phyloP scores from a whole-genome alignment of 192 early-diverging fungal genomes.

The Linnemannia elongata region DNA sequence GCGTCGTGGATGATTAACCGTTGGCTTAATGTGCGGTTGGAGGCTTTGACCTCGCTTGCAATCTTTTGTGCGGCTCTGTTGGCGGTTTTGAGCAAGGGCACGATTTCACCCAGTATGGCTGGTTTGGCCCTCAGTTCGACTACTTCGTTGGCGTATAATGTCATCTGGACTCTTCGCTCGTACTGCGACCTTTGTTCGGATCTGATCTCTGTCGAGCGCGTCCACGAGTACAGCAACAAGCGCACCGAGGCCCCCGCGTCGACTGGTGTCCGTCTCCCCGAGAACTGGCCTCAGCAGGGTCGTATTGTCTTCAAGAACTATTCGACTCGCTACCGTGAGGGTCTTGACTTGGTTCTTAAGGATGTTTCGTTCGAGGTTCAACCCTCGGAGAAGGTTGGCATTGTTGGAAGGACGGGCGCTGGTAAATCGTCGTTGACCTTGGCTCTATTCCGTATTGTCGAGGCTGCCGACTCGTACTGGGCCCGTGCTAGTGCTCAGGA shows the following conservation, averaged over 20 bases:
- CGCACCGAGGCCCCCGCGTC: conserved; percentile 40
- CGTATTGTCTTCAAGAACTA: conserved; percentile 49
- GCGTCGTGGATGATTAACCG: conserved; percentile 65
- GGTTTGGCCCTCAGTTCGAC: conserved; percentile 87
- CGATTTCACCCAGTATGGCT: conserved; percentile 83
- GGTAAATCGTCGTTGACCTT: conserved; percentile 64
- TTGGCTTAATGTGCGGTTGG: conserved; percentile 83
- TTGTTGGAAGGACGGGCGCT: conserved; percentile 60
- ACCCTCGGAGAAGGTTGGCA: conserved; percentile 44
- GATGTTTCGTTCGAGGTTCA: conserved; percentile 66
- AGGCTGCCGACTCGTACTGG: conserved; percentile 49
- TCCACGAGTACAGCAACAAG: conserved; percentile 49
- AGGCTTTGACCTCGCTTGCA: conserved; percentile 74
- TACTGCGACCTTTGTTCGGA: conserved; percentile 81
- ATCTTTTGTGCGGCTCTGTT: conserved; percentile 70
- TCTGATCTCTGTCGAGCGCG: conserved; percentile 83
- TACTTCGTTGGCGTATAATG: conserved; percentile 75
- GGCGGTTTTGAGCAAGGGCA: conserved; percentile 60
- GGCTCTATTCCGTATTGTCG: conserved; percentile 62
- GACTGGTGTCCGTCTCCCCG: conserved; percentile 7
- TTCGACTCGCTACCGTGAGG: conserved; percentile 45
- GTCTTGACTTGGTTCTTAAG: conserved; percentile 62
- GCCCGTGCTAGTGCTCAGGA: conserved; percentile 26
- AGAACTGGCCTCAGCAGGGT: conserved; percentile 50
- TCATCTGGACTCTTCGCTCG: conserved; percentile 79